Evolutionary conservation across 495 filamentous ascomycete genomes (phyloP).

Genomic region (Hypoxylon crocopeplum): DNA sequence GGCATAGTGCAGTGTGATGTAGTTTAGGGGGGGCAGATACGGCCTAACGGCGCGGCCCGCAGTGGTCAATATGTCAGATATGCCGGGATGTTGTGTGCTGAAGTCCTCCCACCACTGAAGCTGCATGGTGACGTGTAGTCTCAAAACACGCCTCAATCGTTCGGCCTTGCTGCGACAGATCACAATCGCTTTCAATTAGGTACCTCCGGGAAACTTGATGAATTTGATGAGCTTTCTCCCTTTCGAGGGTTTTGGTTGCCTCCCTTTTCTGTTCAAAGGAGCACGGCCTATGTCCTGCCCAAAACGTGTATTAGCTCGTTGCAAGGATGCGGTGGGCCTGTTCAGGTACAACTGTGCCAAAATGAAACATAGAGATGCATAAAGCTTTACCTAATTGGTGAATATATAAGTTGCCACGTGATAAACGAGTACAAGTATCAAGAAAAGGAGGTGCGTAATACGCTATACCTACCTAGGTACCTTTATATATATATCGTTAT

Average conservation of each 20-base stretch:
- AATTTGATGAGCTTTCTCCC: background rate
- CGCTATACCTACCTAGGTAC: no score
- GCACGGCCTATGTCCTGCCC: conserved; percentile 25
- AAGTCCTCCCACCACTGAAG: conserved; percentile 35
- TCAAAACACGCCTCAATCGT: conserved; percentile 6
- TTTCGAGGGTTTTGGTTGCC: background rate
- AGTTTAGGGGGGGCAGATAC: conserved; percentile 63
- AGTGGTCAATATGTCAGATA: conserved; percentile 14
- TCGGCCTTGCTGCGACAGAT: conserved; percentile 8
- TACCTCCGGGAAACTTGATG: background rate
- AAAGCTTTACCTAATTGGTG: no score
- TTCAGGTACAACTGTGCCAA: no score
- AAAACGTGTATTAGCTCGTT: conserved; percentile 27
- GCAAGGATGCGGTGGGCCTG: no score
- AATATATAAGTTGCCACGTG: no score
- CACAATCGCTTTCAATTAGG: background rate
- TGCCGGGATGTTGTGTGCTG: conserved; percentile 11
- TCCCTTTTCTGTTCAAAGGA: conserved; percentile 1
- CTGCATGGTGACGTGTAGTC: conserved; percentile 17
- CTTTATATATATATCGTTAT: no score
- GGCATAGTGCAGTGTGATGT: conserved; percentile 67
- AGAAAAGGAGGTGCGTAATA: no score
- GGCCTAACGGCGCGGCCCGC: conserved; percentile 13
- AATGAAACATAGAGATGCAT: no score
- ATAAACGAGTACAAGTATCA: no score